Conservation (phyloP, 306 rosid genomes). For the Dicorynia guianensis region DNA sequence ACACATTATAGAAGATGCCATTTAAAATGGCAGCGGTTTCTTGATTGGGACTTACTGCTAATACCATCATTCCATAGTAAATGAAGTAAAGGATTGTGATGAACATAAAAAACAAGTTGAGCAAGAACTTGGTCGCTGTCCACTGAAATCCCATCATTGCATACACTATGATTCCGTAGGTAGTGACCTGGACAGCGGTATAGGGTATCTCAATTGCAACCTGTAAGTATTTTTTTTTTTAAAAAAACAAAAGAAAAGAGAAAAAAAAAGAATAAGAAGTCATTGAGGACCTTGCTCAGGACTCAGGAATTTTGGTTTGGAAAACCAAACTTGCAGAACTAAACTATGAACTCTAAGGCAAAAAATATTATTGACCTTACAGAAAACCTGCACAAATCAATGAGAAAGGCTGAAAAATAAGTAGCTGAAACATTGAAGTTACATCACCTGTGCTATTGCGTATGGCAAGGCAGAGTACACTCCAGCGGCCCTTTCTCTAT, state of each 20-base stretch:
- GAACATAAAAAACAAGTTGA: constrained; percentile 37
- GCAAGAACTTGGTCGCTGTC: constrained; percentile 50
- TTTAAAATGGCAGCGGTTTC: constrained; percentile 28
- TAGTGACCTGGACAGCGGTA: constrained; percentile 10
- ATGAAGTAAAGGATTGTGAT: constrained; percentile 41
- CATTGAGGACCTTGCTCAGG: constrained; percentile 2
- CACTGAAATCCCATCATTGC: constrained; percentile 45
- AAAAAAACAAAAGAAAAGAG: not conserved
- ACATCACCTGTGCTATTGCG: constrained; percentile 37
- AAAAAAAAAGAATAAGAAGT: not conserved
- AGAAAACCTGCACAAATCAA: too few relatives aligned
- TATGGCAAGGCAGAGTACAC: constrained; percentile 43
- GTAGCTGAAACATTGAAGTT: not conserved
- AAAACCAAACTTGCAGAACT: not conserved
- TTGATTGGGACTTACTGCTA: constrained; percentile 43
- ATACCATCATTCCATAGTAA: constrained; percentile 46
- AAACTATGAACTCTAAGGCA: not conserved
- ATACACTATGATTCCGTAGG: constrained; percentile 16
- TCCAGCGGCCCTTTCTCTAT: constrained; percentile 43
- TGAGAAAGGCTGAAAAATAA: not conserved
- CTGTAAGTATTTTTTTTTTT: too few relatives aligned
- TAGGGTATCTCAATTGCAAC: constrained; percentile 43
- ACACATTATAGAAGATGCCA: constrained; percentile 29
- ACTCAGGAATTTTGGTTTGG: not conserved
- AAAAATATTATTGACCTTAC: not conserved